Evolutionary conservation across 208 protist species (phyloP), one percentile per base, ranked within the genome.

Genomic region (Phytomonas francai): DNA sequence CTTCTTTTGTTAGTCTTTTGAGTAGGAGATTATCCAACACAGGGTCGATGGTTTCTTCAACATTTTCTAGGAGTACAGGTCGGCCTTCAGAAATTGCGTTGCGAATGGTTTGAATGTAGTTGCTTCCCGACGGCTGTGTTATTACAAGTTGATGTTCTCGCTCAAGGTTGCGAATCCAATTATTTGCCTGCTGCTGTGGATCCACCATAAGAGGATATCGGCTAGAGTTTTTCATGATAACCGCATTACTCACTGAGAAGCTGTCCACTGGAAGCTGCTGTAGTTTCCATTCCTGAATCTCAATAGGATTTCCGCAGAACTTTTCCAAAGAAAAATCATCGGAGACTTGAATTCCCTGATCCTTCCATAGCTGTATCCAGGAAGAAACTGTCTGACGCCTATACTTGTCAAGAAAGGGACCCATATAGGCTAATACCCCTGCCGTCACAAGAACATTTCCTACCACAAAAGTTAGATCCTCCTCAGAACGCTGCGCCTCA

Each of bases 11-110:
- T 16, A 97, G 74, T 45, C 97, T 86, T 80, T 97, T 97, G 59
- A 98, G 81, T 58, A 99, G 82, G 28, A 99, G 74, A 51, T 98
- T 98, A 73, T 99, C 98, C 19, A 99, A 86, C 64, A 94, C 85
- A n/a, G 98, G 96, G 75, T 99, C 98, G 8, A 99, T 73, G 39
- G 92, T 95, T 84, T 99, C 93, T 31, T 92, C 83, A 30, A 99
- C 69, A 72, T 98, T 98, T 77, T 99, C 98, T 29, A 99, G 81
- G 42, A 99, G 80, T 12, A 98, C 80, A 11, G 97, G 95, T 27
- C 77, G 76, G 27, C 98, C 97, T 28, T 97, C 95, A 12, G 84
- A 73, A 72, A 99, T 97, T 67, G 94, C 93, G 45, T 93, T 87
- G 63, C 97, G 97, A 63, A 97, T 92, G 29, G 70, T 87, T 32